Evolutionary conservation across 2,329 filamentous ascomycete species (phyloP).

Genomic region (Aspergillus sp.): DNA sequence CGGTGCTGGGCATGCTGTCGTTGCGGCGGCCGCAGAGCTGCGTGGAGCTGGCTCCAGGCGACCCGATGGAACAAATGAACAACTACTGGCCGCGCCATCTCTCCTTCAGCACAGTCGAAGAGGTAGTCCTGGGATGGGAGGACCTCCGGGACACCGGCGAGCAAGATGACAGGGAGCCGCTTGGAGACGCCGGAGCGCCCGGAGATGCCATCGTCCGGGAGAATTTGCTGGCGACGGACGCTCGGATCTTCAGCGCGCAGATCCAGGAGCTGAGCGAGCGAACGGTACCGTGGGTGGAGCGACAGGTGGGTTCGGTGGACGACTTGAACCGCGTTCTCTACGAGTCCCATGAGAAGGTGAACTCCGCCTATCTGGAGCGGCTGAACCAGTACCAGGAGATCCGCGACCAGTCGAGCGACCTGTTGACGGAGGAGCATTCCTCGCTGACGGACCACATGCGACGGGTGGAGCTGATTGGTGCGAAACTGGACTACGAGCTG

Average conservation of each 20-base stretch:
- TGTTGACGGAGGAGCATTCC: conserved; percentile 67
- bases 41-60: conserved; percentile 22
- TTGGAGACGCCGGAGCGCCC: conserved; percentile 22
- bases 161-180: conserved; percentile 24
- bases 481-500: conserved; percentile 91
- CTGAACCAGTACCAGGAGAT: conserved; percentile 68
- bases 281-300: conserved; percentile 43
- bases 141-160: conserved; percentile 23
- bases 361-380: conserved; percentile 65
- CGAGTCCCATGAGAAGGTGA: conserved; percentile 63
- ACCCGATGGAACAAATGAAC: conserved; percentile 19
- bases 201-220: conserved; percentile 40
- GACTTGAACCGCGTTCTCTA: conserved; percentile 64
- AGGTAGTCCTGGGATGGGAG: conserved; percentile 40
- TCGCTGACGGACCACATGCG: conserved; percentile 68
- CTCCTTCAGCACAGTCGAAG: conserved; percentile 49
- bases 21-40: conserved; percentile 39
- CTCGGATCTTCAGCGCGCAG: conserved; percentile 31
- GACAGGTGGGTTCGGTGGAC: conserved; percentile 42
- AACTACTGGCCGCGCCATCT: conserved; percentile 40
- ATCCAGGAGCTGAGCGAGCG: conserved; percentile 36
- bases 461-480: conserved; percentile 75
- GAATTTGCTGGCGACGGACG: conserved; percentile 37
- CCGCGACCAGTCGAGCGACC: conserved; percentile 64
- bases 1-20: conserved; percentile 26